A percentile compares a stretch with the other conserved stretches of the same genome.
Evolutionary conservation across 2,329 filamentous ascomycete species (phyloP).

Genomic region (Apiospora saccharicola): DNA sequence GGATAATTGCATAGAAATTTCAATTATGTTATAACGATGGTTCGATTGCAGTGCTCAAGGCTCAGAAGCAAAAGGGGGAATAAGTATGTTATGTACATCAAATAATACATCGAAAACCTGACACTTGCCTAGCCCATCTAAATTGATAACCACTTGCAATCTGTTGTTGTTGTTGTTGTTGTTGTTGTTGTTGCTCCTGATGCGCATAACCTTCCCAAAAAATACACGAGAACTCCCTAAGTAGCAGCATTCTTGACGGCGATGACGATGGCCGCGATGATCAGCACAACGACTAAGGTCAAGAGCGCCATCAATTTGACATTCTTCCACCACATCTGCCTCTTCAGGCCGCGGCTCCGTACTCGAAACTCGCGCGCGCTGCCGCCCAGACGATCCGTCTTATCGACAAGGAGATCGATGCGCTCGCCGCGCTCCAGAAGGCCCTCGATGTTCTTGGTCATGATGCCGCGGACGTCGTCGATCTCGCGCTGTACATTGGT

Average conservation of each 20-base stretch:
- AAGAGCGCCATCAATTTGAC: constrained; percentile 89
- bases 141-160: constrained; percentile 5
- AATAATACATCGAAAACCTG: constrained; percentile 17
- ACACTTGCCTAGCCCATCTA: constrained; percentile 11
- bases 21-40: background rate
- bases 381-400: constrained; percentile 90
- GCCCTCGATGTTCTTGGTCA: constrained; percentile 94
- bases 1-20: background rate
- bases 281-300: constrained; percentile 69
- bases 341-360: constrained; percentile 82
- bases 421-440: constrained; percentile 89
- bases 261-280: constrained; percentile 63
- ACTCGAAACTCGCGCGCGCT: constrained; percentile 91
- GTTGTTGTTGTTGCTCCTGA: background rate
- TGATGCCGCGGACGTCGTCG: constrained; percentile 89
- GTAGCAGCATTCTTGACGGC: constrained; percentile 53
- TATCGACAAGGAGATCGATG: constrained; percentile 92
- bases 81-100: constrained; percentile 12
- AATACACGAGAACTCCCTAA: background rate
- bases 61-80: constrained; percentile 9
- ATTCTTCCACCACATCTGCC: constrained; percentile 99
- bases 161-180: background rate
- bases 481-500: constrained; percentile 87
- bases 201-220: background rate
- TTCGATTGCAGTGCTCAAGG: constrained; percentile 17